Base-by-base conservation (phyloP, 176 grass and related monocot genomes). In the Cenchrus americanus region DNA sequence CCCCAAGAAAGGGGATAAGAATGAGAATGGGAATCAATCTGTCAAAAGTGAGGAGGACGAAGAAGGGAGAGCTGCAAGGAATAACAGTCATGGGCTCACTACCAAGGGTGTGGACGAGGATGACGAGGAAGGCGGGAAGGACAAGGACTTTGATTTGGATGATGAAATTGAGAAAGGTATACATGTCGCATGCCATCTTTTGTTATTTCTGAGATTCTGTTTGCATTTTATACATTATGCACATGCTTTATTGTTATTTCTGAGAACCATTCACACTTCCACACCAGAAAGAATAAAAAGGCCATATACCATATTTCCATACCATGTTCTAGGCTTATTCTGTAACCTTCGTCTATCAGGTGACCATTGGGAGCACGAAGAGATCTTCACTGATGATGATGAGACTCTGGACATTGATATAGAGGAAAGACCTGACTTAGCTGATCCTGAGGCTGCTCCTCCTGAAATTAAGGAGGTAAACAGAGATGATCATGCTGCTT, bases 291-390 rank as follows among this genome's bases (percentile, higher is more conserved):
- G 62, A 62, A 18, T 18, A 12, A 41, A 89, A 81, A 22, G 77
- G 53, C 14, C 6, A 23, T 47, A 69, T 76, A 66, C 49, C 62
- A 58, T 67, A 37, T 66, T 52, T 43, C 68, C 10, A 18, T 37
- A 41, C 47, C 21, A 54, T 72, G 51, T 66, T 65, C n/a, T 77
- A n/a, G 5, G 53, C 60, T 57, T 70, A 81, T 81, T 70, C 50
- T 86, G 37, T 12, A 83, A 79, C 48, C 82, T 83, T 54, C 48
- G 24, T 82, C 66, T 77, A 69, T 84, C 67, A 98, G 91, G 96
- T 91, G 96, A 98, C 48, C 79, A 98, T 75, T 98, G 96, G 96
- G 96, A 98, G 63, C 96, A 98, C 65, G 87, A 90, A 85, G 96
- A 98, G 79, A 90, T 67, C 78, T 98, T 98, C 78, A 98, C 93